Conservation (phyloP, 2,329 filamentous ascomycete genomes). For the Fusarium domesticum region DNA sequence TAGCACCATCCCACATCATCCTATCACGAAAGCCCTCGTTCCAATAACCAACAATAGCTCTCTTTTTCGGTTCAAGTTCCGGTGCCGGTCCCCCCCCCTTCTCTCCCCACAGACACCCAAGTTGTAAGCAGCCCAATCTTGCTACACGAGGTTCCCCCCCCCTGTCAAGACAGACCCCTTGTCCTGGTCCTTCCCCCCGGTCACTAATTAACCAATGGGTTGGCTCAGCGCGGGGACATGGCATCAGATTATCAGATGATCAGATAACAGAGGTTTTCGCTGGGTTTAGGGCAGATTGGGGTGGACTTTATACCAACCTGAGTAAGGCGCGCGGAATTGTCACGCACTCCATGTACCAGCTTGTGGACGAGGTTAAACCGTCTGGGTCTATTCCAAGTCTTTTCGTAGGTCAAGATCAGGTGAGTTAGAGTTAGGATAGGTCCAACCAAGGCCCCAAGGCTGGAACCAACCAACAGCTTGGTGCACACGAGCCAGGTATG, state of each 20-base stretch:
- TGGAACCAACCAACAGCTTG: too few species aligned
- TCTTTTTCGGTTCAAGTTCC: background rate
- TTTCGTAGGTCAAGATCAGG: too few species aligned
- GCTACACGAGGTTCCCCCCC: background rate
- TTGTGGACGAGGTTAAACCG: background rate
- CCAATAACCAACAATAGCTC: background rate
- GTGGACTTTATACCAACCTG: background rate
- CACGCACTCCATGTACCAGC: background rate
- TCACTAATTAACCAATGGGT: background rate
- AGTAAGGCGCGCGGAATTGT: background rate
- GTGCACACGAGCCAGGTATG: too few species aligned
- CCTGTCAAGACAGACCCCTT: too few species aligned
- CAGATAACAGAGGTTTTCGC: constrained; percentile 1
- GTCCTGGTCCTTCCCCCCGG: too few species aligned
- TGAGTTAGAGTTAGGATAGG: too few species aligned
- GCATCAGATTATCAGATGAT: constrained; percentile 7
- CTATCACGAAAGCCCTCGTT: background rate
- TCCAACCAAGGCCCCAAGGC: too few species aligned
- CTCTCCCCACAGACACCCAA: background rate
- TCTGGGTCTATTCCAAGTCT: background rate
- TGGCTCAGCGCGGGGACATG: constrained; percentile 3
- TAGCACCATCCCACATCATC: background rate
- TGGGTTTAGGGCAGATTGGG: background rate
- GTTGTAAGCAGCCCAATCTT: background rate
- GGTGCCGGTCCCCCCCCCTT: background rate